Conservation (phyloP, 1,284 basidiomycete genomes). For the Tilletia indica region DNA sequence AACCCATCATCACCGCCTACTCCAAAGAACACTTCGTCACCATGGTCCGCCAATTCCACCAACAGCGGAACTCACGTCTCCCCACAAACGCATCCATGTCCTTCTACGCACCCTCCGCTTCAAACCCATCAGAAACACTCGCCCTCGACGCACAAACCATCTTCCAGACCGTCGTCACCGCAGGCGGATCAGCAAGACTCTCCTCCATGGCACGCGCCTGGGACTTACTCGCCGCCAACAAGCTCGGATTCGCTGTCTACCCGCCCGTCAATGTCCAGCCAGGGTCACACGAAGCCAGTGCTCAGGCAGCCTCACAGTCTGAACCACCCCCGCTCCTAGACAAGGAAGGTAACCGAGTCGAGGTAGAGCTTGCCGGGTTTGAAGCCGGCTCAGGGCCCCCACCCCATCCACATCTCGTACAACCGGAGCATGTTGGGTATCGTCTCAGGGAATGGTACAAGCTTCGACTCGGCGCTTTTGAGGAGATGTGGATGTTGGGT, state of each 20-base stretch:
- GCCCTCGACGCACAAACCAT: background rate
- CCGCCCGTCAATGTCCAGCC: background rate
- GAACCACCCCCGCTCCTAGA: slow-evolving; percentile 1
- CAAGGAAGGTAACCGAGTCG: slow-evolving; percentile 7
- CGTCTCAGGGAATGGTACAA: slow-evolving; percentile 6
- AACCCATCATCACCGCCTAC: background rate
- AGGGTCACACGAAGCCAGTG: background rate
- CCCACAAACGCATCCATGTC: slow-evolving; percentile 9
- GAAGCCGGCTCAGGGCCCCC: background rate
- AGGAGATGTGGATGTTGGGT: slow-evolving; percentile 17
- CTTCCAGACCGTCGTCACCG: slow-evolving; percentile 3
- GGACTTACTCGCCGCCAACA: slow-evolving; percentile 1
- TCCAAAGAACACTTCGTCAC: background rate
- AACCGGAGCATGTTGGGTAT: background rate
- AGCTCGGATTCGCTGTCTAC: background rate
- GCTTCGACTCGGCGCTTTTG: background rate
- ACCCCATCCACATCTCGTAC: background rate
- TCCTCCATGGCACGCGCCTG: slow-evolving; percentile 2
- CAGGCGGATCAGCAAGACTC: slow-evolving; percentile 17
- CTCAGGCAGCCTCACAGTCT: background rate
- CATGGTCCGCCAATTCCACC: slow-evolving; percentile 9
- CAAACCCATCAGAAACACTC: background rate
- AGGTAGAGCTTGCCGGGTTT: background rate
- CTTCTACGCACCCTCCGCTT: background rate
- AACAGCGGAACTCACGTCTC: background rate